A percentile compares a stretch with the other conserved stretches of the same genome.
These are phyloP conservation scores for Dillenia turbinata DNA, from an alignment of 164 flowering plant species.

Conservation along the genomic window DNA sequence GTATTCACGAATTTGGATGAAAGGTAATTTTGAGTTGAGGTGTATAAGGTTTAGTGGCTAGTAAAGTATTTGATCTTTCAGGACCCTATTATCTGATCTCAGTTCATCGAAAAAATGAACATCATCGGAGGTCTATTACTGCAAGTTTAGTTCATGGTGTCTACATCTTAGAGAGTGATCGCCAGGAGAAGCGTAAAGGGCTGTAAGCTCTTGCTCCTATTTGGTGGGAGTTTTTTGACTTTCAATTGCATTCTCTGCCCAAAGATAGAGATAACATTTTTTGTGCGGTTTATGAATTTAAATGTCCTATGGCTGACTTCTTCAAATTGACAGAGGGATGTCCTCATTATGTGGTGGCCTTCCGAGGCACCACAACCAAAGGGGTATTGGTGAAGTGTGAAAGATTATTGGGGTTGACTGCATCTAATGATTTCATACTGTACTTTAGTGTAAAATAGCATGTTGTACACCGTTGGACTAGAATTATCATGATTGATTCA, in stretches of 20 bases:
- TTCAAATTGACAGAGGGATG: constrained; percentile 13
- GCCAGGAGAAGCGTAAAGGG: constrained; percentile 58
- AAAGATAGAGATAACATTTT: constrained; percentile 70
- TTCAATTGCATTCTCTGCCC: constrained; percentile 38
- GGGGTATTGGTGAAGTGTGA: too few relatives aligned
- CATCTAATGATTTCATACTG: too few relatives aligned
- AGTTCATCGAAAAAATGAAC: constrained; percentile 60
- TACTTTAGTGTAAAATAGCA: too few relatives aligned
- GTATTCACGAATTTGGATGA: not conserved
- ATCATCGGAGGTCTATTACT: constrained; percentile 73
- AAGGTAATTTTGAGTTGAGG: not conserved
- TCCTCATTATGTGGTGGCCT: constrained; percentile 68
- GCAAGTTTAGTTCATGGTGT: constrained; percentile 85
- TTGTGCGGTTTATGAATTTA: constrained; percentile 67
- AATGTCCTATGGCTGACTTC: constrained; percentile 16
- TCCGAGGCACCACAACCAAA: constrained; percentile 76
- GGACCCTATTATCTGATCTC: constrained; percentile 67
- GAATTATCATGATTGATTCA: too few relatives aligned
- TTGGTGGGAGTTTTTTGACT: constrained; percentile 87
- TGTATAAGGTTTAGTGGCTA: constrained; percentile 28
- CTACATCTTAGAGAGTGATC: constrained; percentile 73
- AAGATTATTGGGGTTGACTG: too few relatives aligned
- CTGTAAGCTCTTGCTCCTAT: constrained; percentile 71
- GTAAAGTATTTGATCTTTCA: constrained; percentile 54
- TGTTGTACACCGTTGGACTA: too few relatives aligned